Evolutionary conservation across 495 filamentous ascomycete genomes (phyloP).

Genomic region (Usnea hakonensis): DNA sequence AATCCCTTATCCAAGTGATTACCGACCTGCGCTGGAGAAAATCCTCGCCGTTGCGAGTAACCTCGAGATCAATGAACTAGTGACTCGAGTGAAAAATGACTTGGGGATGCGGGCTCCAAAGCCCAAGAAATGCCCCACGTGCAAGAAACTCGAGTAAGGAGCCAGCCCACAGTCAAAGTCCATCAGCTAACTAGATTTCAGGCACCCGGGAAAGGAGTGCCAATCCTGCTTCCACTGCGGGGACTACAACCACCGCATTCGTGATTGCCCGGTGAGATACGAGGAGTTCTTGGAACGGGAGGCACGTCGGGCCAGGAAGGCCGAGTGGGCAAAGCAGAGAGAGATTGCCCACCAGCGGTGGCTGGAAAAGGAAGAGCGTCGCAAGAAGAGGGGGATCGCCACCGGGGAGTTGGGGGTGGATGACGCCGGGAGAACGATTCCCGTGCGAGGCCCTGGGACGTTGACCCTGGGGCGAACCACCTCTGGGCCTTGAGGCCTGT

Average conservation of each 20-base stretch:
- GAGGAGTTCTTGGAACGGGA: background rate
- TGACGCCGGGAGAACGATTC: too few species aligned
- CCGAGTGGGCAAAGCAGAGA: too few species aligned
- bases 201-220: background rate
- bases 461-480: too few species aligned
- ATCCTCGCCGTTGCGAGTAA: background rate
- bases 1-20: background rate
- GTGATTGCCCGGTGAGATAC: background rate
- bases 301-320: background rate
- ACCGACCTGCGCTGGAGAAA: background rate
- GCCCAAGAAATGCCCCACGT: background rate
- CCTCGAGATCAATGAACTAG: background rate
- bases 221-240: background rate
- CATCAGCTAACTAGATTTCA: background rate
- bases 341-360: too few species aligned
- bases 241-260: background rate
- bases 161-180: background rate
- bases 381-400: background rate
- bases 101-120: background rate
- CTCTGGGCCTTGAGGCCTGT: too few species aligned
- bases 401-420: too few species aligned
- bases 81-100: background rate
- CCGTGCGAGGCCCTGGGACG: too few species aligned
- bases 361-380: background rate
- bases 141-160: background rate